Evolutionary conservation across 371 early-diverging fungal genomes (phyloP).

Genomic region (Mucor velutinosus): DNA sequence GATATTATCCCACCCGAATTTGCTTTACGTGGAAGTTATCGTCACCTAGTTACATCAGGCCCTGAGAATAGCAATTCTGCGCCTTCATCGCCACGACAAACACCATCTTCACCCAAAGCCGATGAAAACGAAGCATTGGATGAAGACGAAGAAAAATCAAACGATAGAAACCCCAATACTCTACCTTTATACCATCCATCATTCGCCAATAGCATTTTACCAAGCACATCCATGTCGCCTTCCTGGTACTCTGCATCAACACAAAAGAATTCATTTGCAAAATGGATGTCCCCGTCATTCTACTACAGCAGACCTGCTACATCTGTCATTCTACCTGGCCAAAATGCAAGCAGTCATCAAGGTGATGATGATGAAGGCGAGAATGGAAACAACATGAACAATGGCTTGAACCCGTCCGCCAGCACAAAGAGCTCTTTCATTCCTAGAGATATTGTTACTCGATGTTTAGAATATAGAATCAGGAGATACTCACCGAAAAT

Average conservation of each 20-base stretch:
- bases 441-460: slow-evolving; percentile 44
- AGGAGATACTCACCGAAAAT: slow-evolving; percentile 48
- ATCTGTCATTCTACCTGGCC: slow-evolving; percentile 36
- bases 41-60: slow-evolving; percentile 28
- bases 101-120: background rate
- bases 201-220: slow-evolving; percentile 43
- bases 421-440: slow-evolving; percentile 26
- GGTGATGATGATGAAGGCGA: background rate
- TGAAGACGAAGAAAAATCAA: slow-evolving; percentile 14
- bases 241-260: slow-evolving; percentile 54
- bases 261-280: slow-evolving; percentile 48
- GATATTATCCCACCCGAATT: slow-evolving; percentile 58
- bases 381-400: slow-evolving; percentile 5
- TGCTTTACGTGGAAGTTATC: slow-evolving; percentile 41
- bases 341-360: background rate
- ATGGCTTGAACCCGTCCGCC: background rate
- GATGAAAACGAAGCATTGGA: slow-evolving; percentile 10
- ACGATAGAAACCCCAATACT: background rate
- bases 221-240: slow-evolving; percentile 51
- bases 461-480: slow-evolving; percentile 49
- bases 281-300: slow-evolving; percentile 57
- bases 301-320: slow-evolving; percentile 52
- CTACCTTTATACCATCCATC: slow-evolving; percentile 45
- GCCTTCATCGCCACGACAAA: slow-evolving; percentile 15
- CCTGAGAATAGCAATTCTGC: slow-evolving; percentile 8